Base-by-base conservation (phyloP, 164 flowering plant genomes). In the Taxillus chinensis region DNA sequence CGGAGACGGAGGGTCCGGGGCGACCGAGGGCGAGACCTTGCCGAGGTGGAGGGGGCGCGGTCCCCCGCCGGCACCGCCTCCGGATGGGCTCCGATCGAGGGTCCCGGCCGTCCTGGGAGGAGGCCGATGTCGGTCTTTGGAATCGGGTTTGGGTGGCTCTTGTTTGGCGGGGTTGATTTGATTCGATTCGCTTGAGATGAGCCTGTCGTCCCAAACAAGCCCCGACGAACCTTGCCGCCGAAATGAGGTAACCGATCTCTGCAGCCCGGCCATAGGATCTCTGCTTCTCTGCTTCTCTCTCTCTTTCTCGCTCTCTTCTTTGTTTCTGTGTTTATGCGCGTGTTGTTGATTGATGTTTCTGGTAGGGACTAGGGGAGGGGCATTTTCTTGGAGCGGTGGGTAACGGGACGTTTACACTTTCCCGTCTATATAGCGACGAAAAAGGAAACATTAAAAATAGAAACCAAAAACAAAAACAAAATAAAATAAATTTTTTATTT, bases 191-290 rank as follows among this genome's bases (percentile, higher is more conserved):
- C 41, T 74, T 6, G 70, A 10, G 3, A 80, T 3, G n/a, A 74
- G 54, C 62, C 60, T 71, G 62, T 84, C 86, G 53, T 84, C 83
- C 86, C 86, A 84, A 3, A 84, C 79, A 11, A 78, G 52, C 14
- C 89, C 89, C 8, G 89, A 84, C 0, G 89, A 84, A 14, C 89
- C 89, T 55, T 79, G 83, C 41, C 86, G 57, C 55, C 89, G 64
- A 66, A 82, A 84, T 0, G 89, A 84, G 8, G 73, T 64, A 5
- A 73, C 68, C 55, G 89, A 84, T 79, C 89, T 75, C 59, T 82
- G 86, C 43, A 84, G 60, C 13, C 80, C 81, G 51, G 73, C 84
- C 86, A 82, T 83, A 4, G 46, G 46, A 16, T 27, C 10, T 5
- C 64, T 52, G 60, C 38, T 14, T 48, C 48, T 16, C 56, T n/a